Evolutionary conservation across 805 yeast species (phyloP), one percentile per base, ranked within the genome.

Genomic region (Kodamaea neixiangensis): DNA sequence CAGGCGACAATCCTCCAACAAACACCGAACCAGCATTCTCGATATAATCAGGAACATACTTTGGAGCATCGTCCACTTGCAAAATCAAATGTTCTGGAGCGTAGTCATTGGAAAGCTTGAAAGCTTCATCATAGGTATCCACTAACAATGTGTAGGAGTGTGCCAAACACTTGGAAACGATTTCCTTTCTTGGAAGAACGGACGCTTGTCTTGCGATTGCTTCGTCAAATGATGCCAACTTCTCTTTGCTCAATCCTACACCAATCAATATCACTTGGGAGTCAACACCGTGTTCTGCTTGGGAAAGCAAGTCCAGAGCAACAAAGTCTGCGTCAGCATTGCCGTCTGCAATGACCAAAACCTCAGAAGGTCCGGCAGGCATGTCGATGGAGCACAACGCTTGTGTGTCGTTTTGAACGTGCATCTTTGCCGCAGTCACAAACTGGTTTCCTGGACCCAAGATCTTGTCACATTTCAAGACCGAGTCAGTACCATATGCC

Each of bases 311-410:
- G 68, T 94, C 99, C 57, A 91, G 82, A n/a, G 97, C 99, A 25
- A 94, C 99, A 69, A 89, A 94, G 63, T 91, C 97, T 19, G 96
- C 93, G 70, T 91, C 97, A 10, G 97, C 89, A 43, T 79, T 64
- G 53, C 77, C 81, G 67, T 94, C 99, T 44, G 97, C 96, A 60
- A 94, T 77, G n/a, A 93, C 99, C 53, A 94, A 77, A 19, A 94
- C 99, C 72, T 94, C 99, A 47, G 96, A 88, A 22, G 99, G 99
- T 7, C 99, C 99, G 20, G 99, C 99, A 46, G 99, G 99, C 98
- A 94, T 93, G 69, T 94, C 99, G 59, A 94, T 94, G 14, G 97
- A 88, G 66, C 97, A 94, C 63, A 92, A 75, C 6, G 99, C 98
- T 55, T 86, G 86, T 1, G 97, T 88, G 65, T 94, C 99, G 64